phyloP scores from a whole-genome alignment of 768 basidiomycete genomes.

The Chalciporus pseudorubinellus region DNA sequence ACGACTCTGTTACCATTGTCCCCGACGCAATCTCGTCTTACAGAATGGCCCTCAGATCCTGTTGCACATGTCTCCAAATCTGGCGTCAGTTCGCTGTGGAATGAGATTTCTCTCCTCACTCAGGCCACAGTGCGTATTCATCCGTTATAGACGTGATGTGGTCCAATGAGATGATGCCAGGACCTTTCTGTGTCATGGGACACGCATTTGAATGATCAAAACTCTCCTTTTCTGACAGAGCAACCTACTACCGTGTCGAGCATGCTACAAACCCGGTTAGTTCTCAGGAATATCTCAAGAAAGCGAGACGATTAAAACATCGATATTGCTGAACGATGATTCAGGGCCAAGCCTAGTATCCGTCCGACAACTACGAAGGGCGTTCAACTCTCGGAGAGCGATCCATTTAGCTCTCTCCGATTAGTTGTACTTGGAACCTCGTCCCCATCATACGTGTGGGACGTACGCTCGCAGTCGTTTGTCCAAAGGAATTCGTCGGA shows the following conservation, averaged over 20 bases:
- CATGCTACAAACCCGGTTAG: slow-evolving; percentile 61
- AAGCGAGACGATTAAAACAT: background rate
- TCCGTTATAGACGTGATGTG: background rate
- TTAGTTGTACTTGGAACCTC: slow-evolving; percentile 64
- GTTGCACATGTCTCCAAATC: background rate
- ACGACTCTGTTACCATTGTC: background rate
- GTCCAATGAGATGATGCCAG: slow-evolving; percentile 30
- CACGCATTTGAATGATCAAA: slow-evolving; percentile 38
- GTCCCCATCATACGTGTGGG: slow-evolving; percentile 66
- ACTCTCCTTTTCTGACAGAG: slow-evolving; percentile 67
- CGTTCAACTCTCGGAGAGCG: slow-evolving; percentile 44
- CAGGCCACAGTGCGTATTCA: slow-evolving; percentile 15
- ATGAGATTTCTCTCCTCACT: slow-evolving; percentile 8
- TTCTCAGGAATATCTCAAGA: background rate
- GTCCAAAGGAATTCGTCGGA: slow-evolving; percentile 39
- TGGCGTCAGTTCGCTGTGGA: slow-evolving; percentile 17
- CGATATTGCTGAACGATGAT: slow-evolving; percentile 5
- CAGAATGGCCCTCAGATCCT: background rate
- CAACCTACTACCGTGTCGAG: slow-evolving; percentile 53
- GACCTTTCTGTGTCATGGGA: slow-evolving; percentile 65
- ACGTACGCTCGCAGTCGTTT: slow-evolving; percentile 54
- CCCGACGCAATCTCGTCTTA: background rate
- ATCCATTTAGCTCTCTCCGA: slow-evolving; percentile 53
- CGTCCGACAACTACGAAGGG: slow-evolving; percentile 37
- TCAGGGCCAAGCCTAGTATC: slow-evolving; percentile 50